Base-by-base conservation (phyloP, 2,329 filamentous ascomycete genomes). In the Ascomycota sp. region DNA sequence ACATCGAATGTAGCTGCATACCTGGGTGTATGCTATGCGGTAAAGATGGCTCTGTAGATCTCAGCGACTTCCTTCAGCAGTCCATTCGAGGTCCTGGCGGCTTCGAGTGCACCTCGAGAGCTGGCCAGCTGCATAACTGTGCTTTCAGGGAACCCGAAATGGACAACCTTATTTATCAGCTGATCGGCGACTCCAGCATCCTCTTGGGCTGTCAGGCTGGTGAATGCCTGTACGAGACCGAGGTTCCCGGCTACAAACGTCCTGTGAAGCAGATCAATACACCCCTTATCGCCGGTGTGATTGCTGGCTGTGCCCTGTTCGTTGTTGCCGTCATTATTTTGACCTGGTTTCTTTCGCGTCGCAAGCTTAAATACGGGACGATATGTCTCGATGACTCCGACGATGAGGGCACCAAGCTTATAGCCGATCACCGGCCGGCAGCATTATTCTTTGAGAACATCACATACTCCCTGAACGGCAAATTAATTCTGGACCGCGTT, bases 211-310 rank as follows among this genome's bases (percentile, higher is more conserved):
- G 89, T 44, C 62, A 72, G 35, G 69, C 85, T 17, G 89, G 89
- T 35, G 89, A 98, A 56, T 98, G 89, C 58, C 59, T 98, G 22
- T 85, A 94, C 52, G 70, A 78, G 47, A 93, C 85, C 5, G 79
- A 95, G 43, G 75, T 95, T 6, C 89, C 89, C 11, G 89, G 91
- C 12, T 98, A 92, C 45, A 65, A 77, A 40, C 68, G 77, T 13
- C 83, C 86, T 1, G 67, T 94, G 35, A 93, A 94, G 57, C 75
- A 76, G 47, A 95, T 98, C 55, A 98, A 98, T 50, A 95, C 86
- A 0, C 89, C 86, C 3, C 63, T 98, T 29, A 98, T 98, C 40
- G 86, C 91, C 8, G 77, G 80, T 10, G 79, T 94, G 28, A 95
- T 98, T 43, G 85, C 83, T 17, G 76, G 70, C 6, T 79, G 73